Conservation (phyloP, 306 rosid genomes). For the apple (Malus domestica) region DNA sequence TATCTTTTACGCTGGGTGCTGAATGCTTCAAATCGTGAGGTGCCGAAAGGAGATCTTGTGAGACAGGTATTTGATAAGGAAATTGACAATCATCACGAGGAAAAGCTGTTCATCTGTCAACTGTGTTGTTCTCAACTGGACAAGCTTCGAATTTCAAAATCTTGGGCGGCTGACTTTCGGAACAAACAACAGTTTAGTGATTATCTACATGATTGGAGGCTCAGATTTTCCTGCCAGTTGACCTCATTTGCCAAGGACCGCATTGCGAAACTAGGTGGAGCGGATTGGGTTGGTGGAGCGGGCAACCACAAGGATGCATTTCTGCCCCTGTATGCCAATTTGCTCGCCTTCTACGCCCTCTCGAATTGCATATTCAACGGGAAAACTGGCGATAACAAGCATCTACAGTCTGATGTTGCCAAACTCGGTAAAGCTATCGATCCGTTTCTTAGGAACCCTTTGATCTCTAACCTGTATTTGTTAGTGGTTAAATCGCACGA, state of each 20-base stretch:
- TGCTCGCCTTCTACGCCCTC: constrained; percentile 68
- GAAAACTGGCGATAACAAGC: constrained; percentile 21
- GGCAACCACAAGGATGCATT: constrained; percentile 97
- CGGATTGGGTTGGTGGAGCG: constrained; percentile 84
- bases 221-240: constrained; percentile 49
- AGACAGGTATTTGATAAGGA: constrained; percentile 91
- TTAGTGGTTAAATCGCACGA: constrained; percentile 48
- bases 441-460: constrained; percentile 68
- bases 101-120: constrained; percentile 75
- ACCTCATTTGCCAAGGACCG: constrained; percentile 47
- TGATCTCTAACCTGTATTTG: constrained; percentile 55
- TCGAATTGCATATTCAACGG: constrained; percentile 55
- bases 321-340: constrained; percentile 67
- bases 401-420: constrained; percentile 31
- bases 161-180: constrained; percentile 18
- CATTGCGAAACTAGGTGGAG: constrained; percentile 35
- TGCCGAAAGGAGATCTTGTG: constrained; percentile 63
- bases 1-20: constrained; percentile 54
- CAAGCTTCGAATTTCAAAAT: constrained; percentile 46
- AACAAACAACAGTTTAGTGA: constrained; percentile 35
- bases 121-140: constrained; percentile 75
- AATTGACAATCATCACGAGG: constrained; percentile 94
- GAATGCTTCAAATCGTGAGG: constrained; percentile 33
- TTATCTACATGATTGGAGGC: constrained; percentile 48
- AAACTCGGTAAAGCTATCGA: constrained; percentile 51